These are phyloP conservation scores for Aspergillus sojae DNA, from an alignment of 2,329 filamentous ascomycete species.

Conservation along the genomic window DNA sequence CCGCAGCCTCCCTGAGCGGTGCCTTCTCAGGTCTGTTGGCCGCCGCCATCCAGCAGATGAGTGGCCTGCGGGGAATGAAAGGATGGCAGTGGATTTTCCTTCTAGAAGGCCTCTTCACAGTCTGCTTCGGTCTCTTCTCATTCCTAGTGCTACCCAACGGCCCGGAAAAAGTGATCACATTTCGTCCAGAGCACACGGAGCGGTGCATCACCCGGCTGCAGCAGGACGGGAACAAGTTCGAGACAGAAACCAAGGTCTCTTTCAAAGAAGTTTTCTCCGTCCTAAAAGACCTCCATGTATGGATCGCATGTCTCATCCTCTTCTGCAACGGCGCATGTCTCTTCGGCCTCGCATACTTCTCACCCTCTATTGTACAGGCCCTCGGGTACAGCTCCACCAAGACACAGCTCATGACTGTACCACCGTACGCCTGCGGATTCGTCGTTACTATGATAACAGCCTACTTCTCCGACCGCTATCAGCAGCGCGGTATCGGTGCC, in stretches of 20 bases:
- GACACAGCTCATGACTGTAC: constrained; percentile 38
- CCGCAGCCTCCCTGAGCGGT: constrained; percentile 35
- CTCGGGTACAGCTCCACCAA: constrained; percentile 29
- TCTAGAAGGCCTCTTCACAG: constrained; percentile 46
- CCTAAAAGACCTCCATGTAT: constrained; percentile 16
- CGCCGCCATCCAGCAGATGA: constrained; percentile 47
- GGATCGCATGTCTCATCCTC: constrained; percentile 12
- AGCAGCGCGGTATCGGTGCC: constrained; percentile 31
- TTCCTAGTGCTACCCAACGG: constrained; percentile 65
- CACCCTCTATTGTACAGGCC: constrained; percentile 31
- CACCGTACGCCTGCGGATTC: constrained; percentile 31
- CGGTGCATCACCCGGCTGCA: constrained; percentile 16
- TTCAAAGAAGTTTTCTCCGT: constrained; percentile 11
- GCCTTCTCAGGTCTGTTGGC: constrained; percentile 55
- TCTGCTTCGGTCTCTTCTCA: constrained; percentile 51
- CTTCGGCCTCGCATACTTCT: constrained; percentile 26
- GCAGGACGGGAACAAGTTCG: constrained; percentile 18
- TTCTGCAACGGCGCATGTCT: constrained; percentile 19
- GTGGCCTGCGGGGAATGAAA: constrained; percentile 43
- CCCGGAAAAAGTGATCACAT: constrained; percentile 61
- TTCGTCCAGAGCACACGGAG: constrained; percentile 51
- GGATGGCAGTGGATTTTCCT: constrained; percentile 38
- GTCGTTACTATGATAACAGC: constrained; percentile 27
- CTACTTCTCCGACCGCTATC: constrained; percentile 30
- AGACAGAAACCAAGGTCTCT: constrained; percentile 12